Base-by-base conservation (phyloP, 2,329 filamentous ascomycete genomes). In the Ploettnerulaceae sp. region DNA sequence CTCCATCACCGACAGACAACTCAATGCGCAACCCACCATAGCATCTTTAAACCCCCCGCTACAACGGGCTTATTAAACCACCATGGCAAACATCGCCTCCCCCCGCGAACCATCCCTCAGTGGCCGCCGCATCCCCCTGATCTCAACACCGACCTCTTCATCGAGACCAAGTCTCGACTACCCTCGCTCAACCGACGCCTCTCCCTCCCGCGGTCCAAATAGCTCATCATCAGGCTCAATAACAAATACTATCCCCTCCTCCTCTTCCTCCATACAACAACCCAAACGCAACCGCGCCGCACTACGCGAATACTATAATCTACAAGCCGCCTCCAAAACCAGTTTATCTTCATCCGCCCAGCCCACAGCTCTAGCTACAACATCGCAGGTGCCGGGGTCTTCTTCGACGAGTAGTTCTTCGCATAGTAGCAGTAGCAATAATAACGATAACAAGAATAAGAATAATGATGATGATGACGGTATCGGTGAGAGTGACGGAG, bases 251-350 rank as follows among this genome's bases (percentile, higher is more conserved):
- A 3, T 20, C 28, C 12, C 17, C 54, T 48, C 59, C 52, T 47
- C 51, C 49, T 17, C 32, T 5, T 20, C 47, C 33, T 29, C 7
- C 25, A 12, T 12, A 12, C 25, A 28, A 28, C 49, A 56, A 44
- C 49, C 54, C 51, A 54, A 46, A 55, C 53, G 52, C 47, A 95
- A 95, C 69, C 86, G 91, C 55, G 81, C 85, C 46, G 91, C 91
- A 5, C 76, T 97, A 15, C 85, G 93, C 59, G 89, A 96, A 63
- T 97, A 95, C 73, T 97, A 97, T 70, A 93, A 93, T 63, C 76
- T 97, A 39, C 84, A 82, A 51, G 24, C 43, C 7, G 15, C 37
- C 26, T 36, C 45, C 4, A 14, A 33, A 2, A 11, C 45, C 3
- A 35, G 24, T 11, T 14, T 37, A 7, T 43, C 43, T 6, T 32